phyloP scores from a whole-genome alignment of 2,329 filamentous ascomycete genomes.

The Ilyonectria destructans region DNA sequence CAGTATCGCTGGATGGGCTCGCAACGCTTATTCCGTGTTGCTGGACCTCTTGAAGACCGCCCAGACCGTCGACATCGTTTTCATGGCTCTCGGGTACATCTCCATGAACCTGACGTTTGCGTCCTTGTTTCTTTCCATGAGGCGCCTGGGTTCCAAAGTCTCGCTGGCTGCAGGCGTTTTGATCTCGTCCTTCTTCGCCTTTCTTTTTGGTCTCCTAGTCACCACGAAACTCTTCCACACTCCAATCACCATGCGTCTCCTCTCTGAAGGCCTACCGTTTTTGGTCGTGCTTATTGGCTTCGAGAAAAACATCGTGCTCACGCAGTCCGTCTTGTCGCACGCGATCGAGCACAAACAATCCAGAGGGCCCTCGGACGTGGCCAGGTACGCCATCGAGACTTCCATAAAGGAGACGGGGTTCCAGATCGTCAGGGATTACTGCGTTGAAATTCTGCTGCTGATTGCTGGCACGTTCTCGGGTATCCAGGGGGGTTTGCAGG shows the following conservation, averaged over 20 bases:
- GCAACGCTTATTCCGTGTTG: constrained; percentile 89
- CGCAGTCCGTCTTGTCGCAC: constrained; percentile 93
- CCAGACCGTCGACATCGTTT: constrained; percentile 95
- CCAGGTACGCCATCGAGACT: constrained; percentile 83
- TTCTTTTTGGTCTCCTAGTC: constrained; percentile 93
- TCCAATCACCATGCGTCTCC: constrained; percentile 90
- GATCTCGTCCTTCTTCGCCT: constrained; percentile 95
- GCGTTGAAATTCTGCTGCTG: constrained; percentile 91
- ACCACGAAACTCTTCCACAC: constrained; percentile 96
- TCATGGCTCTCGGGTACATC: constrained; percentile 96
- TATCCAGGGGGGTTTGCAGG: constrained; percentile 94
- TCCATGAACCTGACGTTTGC: constrained; percentile 99
- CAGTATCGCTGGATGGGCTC: constrained; percentile 80
- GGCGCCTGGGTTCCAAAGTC: constrained; percentile 95
- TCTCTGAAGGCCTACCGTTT: constrained; percentile 97
- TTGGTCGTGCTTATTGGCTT: constrained; percentile 99
- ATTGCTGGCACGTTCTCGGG: constrained; percentile 90
- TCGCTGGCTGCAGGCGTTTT: constrained; percentile 96
- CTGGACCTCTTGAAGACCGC: constrained; percentile 87
- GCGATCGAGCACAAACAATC: constrained; percentile 86
- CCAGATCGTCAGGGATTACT: constrained; percentile 94
- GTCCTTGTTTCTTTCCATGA: constrained; percentile 97
- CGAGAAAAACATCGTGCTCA: constrained; percentile 97
- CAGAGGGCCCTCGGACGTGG: too few relatives aligned
- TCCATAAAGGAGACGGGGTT: constrained; percentile 95